A percentile compares a stretch with the other conserved stretches of the same genome.
These are phyloP conservation scores for Boletus smithii DNA, from an alignment of 1,284 basidiomycete genomes.

Conservation along the genomic window DNA sequence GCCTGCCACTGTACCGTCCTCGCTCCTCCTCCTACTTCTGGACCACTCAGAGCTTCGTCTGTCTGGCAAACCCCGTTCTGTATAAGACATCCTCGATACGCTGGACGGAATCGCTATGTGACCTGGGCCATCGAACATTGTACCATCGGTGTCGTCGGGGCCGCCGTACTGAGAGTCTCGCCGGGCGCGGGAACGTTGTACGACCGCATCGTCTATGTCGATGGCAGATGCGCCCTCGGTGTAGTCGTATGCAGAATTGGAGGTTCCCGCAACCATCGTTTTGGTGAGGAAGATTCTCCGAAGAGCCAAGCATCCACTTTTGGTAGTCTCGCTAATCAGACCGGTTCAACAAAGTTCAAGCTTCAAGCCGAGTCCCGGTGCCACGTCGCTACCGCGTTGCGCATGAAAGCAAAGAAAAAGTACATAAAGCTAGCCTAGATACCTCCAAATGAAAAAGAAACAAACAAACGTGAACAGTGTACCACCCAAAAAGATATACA, in stretches of 20 bases:
- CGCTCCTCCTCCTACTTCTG: conserved; percentile 50
- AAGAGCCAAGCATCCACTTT: conserved; percentile 10
- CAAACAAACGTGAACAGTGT: conserved; percentile 85
- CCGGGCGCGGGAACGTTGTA: conserved; percentile 47
- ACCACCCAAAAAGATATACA: conserved; percentile 85
- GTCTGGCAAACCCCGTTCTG: conserved; percentile 40
- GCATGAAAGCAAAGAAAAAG: neutral
- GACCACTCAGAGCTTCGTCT: conserved; percentile 58
- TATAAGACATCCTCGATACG: conserved; percentile 70
- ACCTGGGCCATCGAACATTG: conserved; percentile 76
- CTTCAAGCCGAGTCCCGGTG: too few species aligned
- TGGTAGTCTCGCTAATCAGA: conserved; percentile 8
- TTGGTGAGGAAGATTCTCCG: neutral
- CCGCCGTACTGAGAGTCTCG: conserved; percentile 62
- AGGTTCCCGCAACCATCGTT: conserved; percentile 13
- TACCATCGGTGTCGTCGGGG: conserved; percentile 49
- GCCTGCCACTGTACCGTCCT: conserved; percentile 36
- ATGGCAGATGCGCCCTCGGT: conserved; percentile 78
- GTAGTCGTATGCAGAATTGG: conserved; percentile 52
- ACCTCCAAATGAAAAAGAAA: conserved; percentile 88
- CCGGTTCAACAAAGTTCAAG: too few species aligned
- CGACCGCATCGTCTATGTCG: conserved; percentile 61
- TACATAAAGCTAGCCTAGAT: conserved; percentile 61
- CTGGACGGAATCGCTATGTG: conserved; percentile 71
- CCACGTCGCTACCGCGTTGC: conserved; percentile 1